These are phyloP conservation scores for Hibiscus tridactylites DNA, from an alignment of 345 rosid genomes.

Conservation along the genomic window DNA sequence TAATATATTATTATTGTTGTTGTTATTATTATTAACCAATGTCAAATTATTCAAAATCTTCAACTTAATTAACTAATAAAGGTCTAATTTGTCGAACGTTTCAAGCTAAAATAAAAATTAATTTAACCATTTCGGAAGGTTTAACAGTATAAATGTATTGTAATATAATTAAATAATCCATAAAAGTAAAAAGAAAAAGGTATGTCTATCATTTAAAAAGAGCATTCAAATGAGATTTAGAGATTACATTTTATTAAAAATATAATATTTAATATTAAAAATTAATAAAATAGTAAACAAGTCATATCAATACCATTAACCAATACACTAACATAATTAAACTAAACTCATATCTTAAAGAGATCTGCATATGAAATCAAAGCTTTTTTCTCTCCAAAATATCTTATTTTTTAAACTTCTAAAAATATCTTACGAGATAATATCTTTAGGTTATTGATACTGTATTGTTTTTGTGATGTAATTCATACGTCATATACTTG, in stretches of 20 bases:
- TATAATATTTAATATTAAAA: too few species aligned
- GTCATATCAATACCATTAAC: not conserved
- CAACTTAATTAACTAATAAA: not conserved
- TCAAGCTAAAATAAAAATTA: not conserved
- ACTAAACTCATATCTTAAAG: not conserved
- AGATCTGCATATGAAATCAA: not conserved
- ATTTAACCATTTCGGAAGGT: not conserved
- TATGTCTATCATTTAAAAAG: not conserved
- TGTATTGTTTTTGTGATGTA: too few species aligned
- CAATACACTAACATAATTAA: not conserved
- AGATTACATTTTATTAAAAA: too few species aligned
- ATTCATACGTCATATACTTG: too few species aligned
- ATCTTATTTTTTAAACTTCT: too few species aligned
- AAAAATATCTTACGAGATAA: too few species aligned
- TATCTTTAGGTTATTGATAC: too few species aligned
- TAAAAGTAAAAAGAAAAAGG: not conserved
- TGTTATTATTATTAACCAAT: not conserved
- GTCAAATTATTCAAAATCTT: not conserved
- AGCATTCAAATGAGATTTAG: not conserved
- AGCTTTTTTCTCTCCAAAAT: not conserved
- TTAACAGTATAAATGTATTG: not conserved
- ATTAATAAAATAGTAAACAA: too few species aligned
- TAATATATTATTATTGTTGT: too few species aligned
- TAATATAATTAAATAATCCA: too few species aligned
- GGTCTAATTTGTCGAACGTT: not conserved